Conservation (phyloP, 2,329 filamentous ascomycete species). For the Trichophyton verrucosum region DNA sequence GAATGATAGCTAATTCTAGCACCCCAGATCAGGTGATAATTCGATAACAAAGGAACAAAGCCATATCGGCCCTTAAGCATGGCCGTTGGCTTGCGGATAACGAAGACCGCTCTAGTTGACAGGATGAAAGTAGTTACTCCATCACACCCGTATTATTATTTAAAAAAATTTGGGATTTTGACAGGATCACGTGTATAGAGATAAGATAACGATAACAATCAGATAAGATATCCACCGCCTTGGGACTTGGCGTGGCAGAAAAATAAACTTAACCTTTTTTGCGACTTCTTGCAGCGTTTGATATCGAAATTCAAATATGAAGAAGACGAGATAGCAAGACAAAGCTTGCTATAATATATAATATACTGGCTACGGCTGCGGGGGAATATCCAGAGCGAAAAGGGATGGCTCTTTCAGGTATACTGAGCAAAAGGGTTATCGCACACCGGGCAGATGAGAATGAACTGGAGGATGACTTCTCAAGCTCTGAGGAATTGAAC, state of each 20-base stretch:
- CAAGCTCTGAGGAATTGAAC: not conserved
- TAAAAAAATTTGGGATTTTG: not conserved
- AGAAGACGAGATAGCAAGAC: not conserved
- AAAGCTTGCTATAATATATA: not conserved
- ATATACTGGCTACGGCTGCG: not conserved
- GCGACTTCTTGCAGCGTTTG: not conserved
- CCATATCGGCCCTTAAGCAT: not conserved
- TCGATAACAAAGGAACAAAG: not conserved
- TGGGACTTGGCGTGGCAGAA: not conserved
- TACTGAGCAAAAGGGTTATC: conserved; percentile 32
- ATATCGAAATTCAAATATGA: not conserved
- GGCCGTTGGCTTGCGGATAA: not conserved
- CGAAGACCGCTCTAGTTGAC: not conserved
- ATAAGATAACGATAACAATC: not conserved
- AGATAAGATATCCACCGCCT: not conserved
- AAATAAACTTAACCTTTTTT: not conserved
- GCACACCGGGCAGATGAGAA: conserved; percentile 29
- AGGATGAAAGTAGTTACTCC: no score
- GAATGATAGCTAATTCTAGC: not conserved
- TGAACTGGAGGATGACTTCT: conserved; percentile 7
- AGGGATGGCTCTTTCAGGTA: conserved; percentile 27
- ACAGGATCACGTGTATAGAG: not conserved
- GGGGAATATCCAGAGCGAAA: not conserved
- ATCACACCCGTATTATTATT: no score
- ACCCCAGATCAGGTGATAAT: not conserved